Percentiles rank a stretch among this genome's conserved stretches.
Evolutionary conservation across 83 land plant species (phyloP).

Genomic region (Picea abies): DNA sequence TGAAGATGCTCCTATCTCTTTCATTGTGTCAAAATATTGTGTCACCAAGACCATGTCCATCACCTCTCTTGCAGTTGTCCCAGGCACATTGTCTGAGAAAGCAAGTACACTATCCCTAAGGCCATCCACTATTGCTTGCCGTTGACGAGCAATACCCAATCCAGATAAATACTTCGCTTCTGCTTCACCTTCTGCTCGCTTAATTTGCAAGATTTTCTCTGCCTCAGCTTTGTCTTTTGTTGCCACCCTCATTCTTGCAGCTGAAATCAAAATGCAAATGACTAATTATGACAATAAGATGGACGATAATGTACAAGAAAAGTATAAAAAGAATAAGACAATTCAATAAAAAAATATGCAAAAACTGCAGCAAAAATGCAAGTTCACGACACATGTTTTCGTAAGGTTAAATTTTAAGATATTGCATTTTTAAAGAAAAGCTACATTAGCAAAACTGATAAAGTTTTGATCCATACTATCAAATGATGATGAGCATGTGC

Average conservation of each 20-base stretch:
- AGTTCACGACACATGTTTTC: no score
- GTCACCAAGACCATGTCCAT: conserved; percentile 81
- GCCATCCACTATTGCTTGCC: conserved; percentile 76
- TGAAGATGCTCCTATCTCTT: conserved; percentile 66
- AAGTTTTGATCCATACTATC: no score
- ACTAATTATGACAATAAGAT: background rate
- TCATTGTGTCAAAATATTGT: conserved; percentile 82
- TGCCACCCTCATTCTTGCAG: conserved; percentile 66
- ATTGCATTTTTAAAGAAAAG: no score
- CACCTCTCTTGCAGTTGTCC: conserved; percentile 69
- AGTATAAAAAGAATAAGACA: no score
- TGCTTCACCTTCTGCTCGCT: conserved; percentile 74
- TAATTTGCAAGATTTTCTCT: conserved; percentile 75
- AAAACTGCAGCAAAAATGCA: background rate
- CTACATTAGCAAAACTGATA: no score
- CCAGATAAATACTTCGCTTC: conserved; percentile 78
- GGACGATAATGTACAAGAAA: background rate
- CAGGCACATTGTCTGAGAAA: conserved; percentile 71
- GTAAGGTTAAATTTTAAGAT: no score
- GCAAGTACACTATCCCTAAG: conserved; percentile 75
- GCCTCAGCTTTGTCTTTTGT: conserved; percentile 75
- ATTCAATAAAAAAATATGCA: no score
- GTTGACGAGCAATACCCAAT: conserved; percentile 69
- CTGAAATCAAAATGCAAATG: conserved; percentile 17
- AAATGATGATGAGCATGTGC: no score